Percentiles rank a stretch among this genome's conserved stretches.
phyloP scores from a whole-genome alignment of 352 stramenopile genomes.

The Pythium myriotylum region DNA sequence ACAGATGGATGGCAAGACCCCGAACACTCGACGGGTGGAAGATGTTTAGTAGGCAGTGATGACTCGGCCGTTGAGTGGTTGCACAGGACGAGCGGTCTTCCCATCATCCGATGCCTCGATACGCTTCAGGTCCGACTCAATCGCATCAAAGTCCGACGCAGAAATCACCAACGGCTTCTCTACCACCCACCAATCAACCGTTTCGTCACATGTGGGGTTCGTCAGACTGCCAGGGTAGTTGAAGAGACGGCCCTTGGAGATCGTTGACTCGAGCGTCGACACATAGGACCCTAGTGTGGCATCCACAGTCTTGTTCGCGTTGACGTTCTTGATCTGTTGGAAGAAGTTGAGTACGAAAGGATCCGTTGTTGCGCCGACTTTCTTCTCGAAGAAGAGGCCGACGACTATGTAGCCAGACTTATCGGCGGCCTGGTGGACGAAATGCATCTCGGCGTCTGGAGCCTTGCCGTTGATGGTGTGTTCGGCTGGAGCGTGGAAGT shows the following conservation, averaged over 20 bases:
- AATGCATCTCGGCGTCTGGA: slow-evolving; percentile 41
- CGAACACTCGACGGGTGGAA: no score
- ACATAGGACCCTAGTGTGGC: slow-evolving; percentile 4
- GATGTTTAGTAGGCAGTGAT: slow-evolving; percentile 16
- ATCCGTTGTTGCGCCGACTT: slow-evolving; percentile 8
- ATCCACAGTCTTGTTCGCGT: not conserved
- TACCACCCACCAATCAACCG: slow-evolving; percentile 37
- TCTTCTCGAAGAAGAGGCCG: slow-evolving; percentile 29
- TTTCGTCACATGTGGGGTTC: slow-evolving; percentile 32
- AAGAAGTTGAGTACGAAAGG: slow-evolving; percentile 20
- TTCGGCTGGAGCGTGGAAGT: slow-evolving; percentile 41
- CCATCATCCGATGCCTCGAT: slow-evolving; percentile 23
- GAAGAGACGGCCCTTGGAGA: slow-evolving; percentile 16
- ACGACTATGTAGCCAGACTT: slow-evolving; percentile 30
- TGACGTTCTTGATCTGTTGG: slow-evolving; percentile 5
- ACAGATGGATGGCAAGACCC: no score
- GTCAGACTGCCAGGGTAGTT: slow-evolving; percentile 32
- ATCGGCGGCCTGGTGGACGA: slow-evolving; percentile 36
- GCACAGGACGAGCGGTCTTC: slow-evolving; percentile 18
- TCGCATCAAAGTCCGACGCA: slow-evolving; percentile 16
- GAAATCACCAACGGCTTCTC: slow-evolving; percentile 19
- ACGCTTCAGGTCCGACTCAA: slow-evolving; percentile 15
- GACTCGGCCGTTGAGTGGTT: slow-evolving; percentile 27
- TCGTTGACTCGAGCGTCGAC: not conserved
- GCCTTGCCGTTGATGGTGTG: slow-evolving; percentile 46